Evolutionary conservation across 129 eudicot species (phyloP).

Genomic region (Saposhnikovia divaricata): DNA sequence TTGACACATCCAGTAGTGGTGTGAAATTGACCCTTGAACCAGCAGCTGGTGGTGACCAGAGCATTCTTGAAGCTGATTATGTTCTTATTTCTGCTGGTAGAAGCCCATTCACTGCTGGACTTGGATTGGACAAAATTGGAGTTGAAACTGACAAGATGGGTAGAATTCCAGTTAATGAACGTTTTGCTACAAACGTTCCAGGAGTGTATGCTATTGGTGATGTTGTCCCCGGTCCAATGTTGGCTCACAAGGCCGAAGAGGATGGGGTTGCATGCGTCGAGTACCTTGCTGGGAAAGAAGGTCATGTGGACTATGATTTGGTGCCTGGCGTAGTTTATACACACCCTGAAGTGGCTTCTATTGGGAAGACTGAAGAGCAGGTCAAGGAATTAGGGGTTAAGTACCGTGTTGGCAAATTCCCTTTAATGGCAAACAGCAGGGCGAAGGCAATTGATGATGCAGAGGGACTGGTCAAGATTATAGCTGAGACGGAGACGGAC

Average conservation of each 20-base stretch:
- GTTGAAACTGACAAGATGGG: constrained; percentile 74
- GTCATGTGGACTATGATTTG: constrained; percentile 81
- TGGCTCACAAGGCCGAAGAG: constrained; percentile 91
- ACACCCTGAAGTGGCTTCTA: constrained; percentile 86
- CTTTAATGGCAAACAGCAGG: constrained; percentile 78
- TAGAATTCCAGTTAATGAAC: constrained; percentile 51
- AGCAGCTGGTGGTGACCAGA: constrained; percentile 68
- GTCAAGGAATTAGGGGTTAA: constrained; percentile 58
- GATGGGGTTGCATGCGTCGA: constrained; percentile 89
- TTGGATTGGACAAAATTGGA: constrained; percentile 55
- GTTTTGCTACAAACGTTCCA: constrained; percentile 50
- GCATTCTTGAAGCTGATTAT: constrained; percentile 64
- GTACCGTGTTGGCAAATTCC: constrained; percentile 74
- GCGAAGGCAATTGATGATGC: constrained; percentile 89
- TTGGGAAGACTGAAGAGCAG: constrained; percentile 91
- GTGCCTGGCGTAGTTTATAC: constrained; percentile 87
- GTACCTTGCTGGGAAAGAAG: constrained; percentile 75
- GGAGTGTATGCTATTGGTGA: constrained; percentile 88
- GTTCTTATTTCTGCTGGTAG: constrained; percentile 90
- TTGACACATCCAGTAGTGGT: constrained; percentile 42
- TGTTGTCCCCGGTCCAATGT: constrained; percentile 84
- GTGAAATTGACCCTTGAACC: constrained; percentile 77
- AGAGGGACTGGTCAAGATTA: constrained; percentile 70
- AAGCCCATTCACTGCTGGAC: constrained; percentile 63
- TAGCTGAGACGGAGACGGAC: constrained; percentile 81